Base-by-base conservation (phyloP, 805 yeast genomes). In the Spathaspora gorwiae region DNA sequence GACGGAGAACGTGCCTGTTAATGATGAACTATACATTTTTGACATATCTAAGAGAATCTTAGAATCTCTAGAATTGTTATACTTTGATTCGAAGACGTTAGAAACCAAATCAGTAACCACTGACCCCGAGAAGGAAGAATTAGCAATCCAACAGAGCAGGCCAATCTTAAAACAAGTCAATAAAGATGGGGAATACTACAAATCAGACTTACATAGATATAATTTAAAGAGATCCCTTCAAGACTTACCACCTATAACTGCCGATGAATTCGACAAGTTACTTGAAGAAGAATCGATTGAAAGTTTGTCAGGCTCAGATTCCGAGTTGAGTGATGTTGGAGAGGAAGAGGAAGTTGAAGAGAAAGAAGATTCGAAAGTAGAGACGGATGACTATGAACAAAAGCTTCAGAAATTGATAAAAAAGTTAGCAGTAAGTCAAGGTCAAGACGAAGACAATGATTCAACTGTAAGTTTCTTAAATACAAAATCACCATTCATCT, bases 401-500 rank as follows among this genome's bases (percentile, higher is more conserved):
- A 44, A 39, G 26, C 33, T 47, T 12, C 44, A 42, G 31, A 33
- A 33, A 6, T 39, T 65, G 32, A 50, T 66, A 12, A 62, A 61
- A 56, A 30, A 58, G 27, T 26, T 59, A 26, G 57, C 43, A 6
- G 5, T 47, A 11, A 13, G 6, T 13, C 26, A 38, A 11, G 54
- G 13, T 8, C 40, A 54, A 1, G 60, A 55, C 2, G 63, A 57
- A 1, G 68, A 64, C 12, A 65, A 57, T 13, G 73, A 60, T 31
- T 57, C 66, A 24, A 61, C 64, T 26, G 63, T 73, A 33, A 76
- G 84, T 55, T 80, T 74, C 55, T 56, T 85, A 48, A 80, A 84
- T 46, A 82, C 92, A 0, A 79, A 81, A 53, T 81, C 95, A 0
- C 90, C 97, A 0, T 79, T 66, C 43, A 72, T 87, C 1, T 66